Conservation (phyloP, 768 basidiomycete genomes). For the Phlebiopsis gigantea region DNA sequence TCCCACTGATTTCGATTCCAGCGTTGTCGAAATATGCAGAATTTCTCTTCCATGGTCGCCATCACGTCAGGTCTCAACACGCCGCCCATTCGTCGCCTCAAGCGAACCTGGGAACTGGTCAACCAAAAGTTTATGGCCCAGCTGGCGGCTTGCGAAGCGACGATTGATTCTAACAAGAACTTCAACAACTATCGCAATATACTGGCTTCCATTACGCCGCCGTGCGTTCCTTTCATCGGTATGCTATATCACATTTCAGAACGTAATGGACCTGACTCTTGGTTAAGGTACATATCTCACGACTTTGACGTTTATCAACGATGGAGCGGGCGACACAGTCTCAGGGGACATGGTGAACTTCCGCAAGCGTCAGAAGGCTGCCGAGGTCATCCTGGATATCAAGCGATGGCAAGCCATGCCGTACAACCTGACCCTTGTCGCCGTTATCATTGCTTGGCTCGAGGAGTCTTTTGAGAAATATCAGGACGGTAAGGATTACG, state of each 20-base stretch:
- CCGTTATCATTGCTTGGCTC: constrained; percentile 65
- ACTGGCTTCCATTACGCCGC: constrained; percentile 78
- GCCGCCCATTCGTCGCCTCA: constrained; percentile 86
- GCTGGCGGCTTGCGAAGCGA: constrained; percentile 78
- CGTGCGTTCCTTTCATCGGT: constrained; percentile 98
- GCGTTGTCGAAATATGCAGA: constrained; percentile 86
- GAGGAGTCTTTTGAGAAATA: constrained; percentile 73
- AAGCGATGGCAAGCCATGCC: constrained; percentile 91
- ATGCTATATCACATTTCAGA: constrained; percentile 17
- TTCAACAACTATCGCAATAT: constrained; percentile 87
- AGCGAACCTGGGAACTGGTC: constrained; percentile 90
- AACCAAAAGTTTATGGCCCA: constrained; percentile 64
- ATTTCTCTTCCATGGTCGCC: constrained; percentile 94
- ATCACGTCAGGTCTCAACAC: constrained; percentile 94
- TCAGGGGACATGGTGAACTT: constrained; percentile 86
- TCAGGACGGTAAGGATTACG: constrained; percentile 59
- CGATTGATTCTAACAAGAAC: constrained; percentile 90
- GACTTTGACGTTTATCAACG: constrained; percentile 95
- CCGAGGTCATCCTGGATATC: constrained; percentile 96
- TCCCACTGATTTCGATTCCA: constrained; percentile 28
- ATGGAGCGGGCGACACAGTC: constrained; percentile 86
- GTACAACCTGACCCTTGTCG: constrained; percentile 76
- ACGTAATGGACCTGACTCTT: constrained; percentile 4
- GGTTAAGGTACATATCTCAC: constrained; percentile 90
- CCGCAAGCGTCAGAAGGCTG: constrained; percentile 88